phyloP scores from a whole-genome alignment of 257 asterid genomes.

The Craterostigma plantagineum region DNA sequence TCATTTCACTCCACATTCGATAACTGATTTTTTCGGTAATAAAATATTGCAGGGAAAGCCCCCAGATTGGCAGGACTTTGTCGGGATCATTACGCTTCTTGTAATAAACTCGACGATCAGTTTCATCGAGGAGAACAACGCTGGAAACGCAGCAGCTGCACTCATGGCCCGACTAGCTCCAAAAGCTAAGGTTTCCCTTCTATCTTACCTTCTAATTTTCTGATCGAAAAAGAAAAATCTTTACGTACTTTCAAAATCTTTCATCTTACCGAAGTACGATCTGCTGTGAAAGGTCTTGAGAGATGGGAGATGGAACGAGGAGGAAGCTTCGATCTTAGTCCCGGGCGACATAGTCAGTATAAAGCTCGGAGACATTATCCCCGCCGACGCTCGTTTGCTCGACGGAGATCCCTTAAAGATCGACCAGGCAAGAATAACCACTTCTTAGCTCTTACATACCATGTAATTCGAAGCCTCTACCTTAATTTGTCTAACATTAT shows the following conservation, averaged over 20 bases:
- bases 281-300: constrained; percentile 49
- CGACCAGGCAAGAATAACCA: constrained; percentile 38
- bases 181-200: constrained; percentile 48
- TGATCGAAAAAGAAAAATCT: background rate
- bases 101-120: constrained; percentile 87
- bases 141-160: constrained; percentile 99
- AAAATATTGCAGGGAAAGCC: constrained; percentile 62
- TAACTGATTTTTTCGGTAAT: background rate
- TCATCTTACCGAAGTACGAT: constrained; percentile 4
- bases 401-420: constrained; percentile 94
- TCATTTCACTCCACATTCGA: constrained; percentile 1
- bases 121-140: constrained; percentile 93
- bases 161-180: constrained; percentile 99
- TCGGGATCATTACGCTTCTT: constrained; percentile 81
- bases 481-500: background rate
- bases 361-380: constrained; percentile 84
- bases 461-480: background rate
- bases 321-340: constrained; percentile 67
- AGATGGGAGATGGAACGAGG: constrained; percentile 91
- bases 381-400: constrained; percentile 91
- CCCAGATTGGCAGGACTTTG: constrained; percentile 99
- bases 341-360: constrained; percentile 86
- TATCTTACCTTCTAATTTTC: background rate
- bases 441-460: constrained; percentile 10
- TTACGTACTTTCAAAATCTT: background rate